Evolutionary conservation across 441 rosid species (phyloP), one percentile per base, ranked within the genome.

Genomic region (Erysimum cheiri): DNA sequence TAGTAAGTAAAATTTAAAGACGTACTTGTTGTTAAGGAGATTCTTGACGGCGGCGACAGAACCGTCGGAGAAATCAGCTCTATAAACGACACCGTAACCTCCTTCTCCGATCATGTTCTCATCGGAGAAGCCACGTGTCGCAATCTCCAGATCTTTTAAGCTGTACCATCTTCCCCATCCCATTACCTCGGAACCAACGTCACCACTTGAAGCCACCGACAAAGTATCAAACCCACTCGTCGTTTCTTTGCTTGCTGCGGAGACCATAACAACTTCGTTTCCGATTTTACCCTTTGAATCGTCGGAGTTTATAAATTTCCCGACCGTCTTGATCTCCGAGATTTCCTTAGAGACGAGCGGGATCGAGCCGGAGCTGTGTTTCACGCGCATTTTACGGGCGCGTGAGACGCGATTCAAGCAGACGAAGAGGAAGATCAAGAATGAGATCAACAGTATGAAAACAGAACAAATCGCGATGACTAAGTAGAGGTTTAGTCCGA

Each of bases 81-180:
- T 83, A 56, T 77, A 93, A 39, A 93, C 97, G 64, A 93, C 31
- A 0, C 98, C 98, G 67, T 93, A 93, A 0, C 98, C 98, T 12
- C 98, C 98, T 82, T 91, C 97, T 2, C 98, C 98, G 76, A 93
- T 81, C 64, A 91, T 87, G 48, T 80, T 91, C 80, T 87, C 95
- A 73, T 80, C 89, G 15, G 87, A 47, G 55, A 93, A 93, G 33
- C 87, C 90, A 75, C 83, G 81, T 7, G 98, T 93, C 70, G 97
- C 97, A 53, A 67, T 60, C 80, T 93, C 92, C 43, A 93, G 90
- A 83, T 93, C 97, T 79, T 71, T 85, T 76, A 93, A 72, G 76
- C 84, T 69, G 59, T 88, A 91, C 98, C 96, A 91, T 57, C 89
- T 79, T 8, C 98, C 98, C 98, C 98, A 93, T 1, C 98, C 97